Conservation (phyloP, 768 basidiomycete species). For the Xerocomus potaroensis region DNA sequence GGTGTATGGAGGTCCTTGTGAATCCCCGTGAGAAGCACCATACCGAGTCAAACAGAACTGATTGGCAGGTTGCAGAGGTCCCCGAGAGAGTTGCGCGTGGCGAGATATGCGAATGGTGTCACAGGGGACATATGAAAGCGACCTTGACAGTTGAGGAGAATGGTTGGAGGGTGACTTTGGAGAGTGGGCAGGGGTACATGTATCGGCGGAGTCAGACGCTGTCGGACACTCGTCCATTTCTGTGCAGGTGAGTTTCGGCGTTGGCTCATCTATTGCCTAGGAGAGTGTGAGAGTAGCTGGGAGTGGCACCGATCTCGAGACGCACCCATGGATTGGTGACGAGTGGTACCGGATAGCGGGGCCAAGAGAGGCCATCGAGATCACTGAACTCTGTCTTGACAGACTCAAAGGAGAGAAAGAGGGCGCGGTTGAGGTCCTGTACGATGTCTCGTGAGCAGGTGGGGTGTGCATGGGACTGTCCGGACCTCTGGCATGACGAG, state of each 20-base stretch:
- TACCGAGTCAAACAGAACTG: slow-evolving; percentile 16
- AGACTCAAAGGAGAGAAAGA: slow-evolving; percentile 41
- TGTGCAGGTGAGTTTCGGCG: slow-evolving; percentile 21
- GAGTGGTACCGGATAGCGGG: slow-evolving; percentile 32
- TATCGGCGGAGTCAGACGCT: slow-evolving; percentile 8
- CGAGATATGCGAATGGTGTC: slow-evolving; percentile 40
- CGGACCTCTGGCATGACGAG: slow-evolving; percentile 55
- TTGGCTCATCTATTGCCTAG: slow-evolving; percentile 28
- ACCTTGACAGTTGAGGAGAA: slow-evolving; percentile 1
- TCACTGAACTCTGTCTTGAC: slow-evolving; percentile 62
- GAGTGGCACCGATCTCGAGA: background rate
- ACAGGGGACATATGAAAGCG: slow-evolving; percentile 27
- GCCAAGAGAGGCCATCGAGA: slow-evolving; percentile 56
- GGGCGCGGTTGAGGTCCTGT: slow-evolving; percentile 30
- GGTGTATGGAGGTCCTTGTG: slow-evolving; percentile 6
- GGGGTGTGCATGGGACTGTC: background rate
- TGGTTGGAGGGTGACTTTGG: background rate
- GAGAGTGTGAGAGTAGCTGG: background rate
- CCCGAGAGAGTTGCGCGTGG: slow-evolving; percentile 12
- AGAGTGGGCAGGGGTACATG: slow-evolving; percentile 7
- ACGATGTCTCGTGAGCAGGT: slow-evolving; percentile 9
- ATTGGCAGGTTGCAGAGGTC: slow-evolving; percentile 26
- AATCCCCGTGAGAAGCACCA: slow-evolving; percentile 9
- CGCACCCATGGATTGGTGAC: slow-evolving; percentile 26
- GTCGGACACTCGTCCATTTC: slow-evolving; percentile 15